Base-by-base conservation (phyloP, 148 eudicot genomes). In the Camellia granthamiana region DNA sequence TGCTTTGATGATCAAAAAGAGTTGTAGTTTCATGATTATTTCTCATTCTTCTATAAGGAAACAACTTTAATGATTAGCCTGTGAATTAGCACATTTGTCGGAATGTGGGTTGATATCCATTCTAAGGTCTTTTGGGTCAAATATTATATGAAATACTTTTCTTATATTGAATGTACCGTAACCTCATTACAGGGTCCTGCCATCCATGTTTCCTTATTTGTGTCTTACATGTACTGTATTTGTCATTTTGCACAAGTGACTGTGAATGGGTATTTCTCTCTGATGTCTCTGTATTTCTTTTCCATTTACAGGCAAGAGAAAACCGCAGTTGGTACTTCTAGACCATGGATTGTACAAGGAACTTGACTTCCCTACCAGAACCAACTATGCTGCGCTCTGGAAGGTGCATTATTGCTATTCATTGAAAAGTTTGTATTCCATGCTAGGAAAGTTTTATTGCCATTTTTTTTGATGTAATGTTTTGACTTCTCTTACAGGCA, bases 321-420 rank as follows among this genome's bases (percentile, higher is more conserved):
- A 90, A 83, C 99, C 99, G 46, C 99, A 96, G 81, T 79, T 96
- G 90, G 77, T 96, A 80, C 88, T 96, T 69, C 85, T 96, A 79
- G 99, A 96, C 86, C 99, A 96, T 89, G 99, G 99, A 77, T 82
- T 96, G 69, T 96, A 96, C 84, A 96, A 94, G 85, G 98, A 92
- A 61, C 98, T 96, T 75, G 99, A 96, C 79, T 81, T 84, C 72
- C 65, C 85, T 23, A 93, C 90, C 46, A 88, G 98, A 87, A 88
- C 89, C 73, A 93, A 85, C 84, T 96, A 96, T 88, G 99, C 99
- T 63, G 87, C 98, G 21, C 88, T 96, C 51, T 96, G 99, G 99
- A 91, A 96, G 98, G 99, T 96, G 79, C 71, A 19, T 70, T 38
- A 16, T 63, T 82, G 64, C 30, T 71, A 15, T 75, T 71, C 76